phyloP scores from a whole-genome alignment of 148 eudicot genomes.

The Silene latifolia region DNA sequence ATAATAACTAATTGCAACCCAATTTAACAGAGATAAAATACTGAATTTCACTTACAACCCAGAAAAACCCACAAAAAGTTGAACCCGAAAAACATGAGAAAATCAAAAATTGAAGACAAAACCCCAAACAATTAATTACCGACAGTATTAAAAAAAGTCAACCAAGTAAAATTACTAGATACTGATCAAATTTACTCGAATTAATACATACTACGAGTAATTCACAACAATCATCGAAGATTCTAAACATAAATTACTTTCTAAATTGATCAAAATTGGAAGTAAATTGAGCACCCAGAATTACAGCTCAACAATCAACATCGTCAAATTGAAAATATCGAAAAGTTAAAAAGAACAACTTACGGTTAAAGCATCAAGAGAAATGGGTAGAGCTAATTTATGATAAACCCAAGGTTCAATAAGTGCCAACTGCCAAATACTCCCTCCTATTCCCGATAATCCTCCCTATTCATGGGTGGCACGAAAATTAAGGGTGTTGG shows the following conservation, averaged over 20 bases:
- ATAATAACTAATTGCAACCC: not conserved
- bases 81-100: not conserved
- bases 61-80: conserved; percentile 6
- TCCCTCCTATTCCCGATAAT: too few relatives aligned
- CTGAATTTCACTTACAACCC: conserved; percentile 3
- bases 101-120: conserved; percentile 10
- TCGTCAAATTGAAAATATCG: not conserved
- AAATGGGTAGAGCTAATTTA: not conserved
- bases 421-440: too few relatives aligned
- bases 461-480: too few relatives aligned
- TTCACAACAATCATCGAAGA: conserved; percentile 10
- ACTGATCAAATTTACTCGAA: conserved; percentile 15
- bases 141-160: conserved; percentile 22
- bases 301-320: conserved; percentile 18
- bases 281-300: conserved; percentile 1
- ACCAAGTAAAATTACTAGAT: conserved; percentile 11
- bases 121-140: conserved; percentile 3
- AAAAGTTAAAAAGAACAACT: not conserved
- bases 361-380: not conserved
- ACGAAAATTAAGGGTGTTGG: too few relatives aligned
- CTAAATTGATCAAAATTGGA: not conserved
- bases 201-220: not conserved
- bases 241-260: not conserved
- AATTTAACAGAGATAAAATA: not conserved
- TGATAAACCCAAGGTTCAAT: not conserved